Base-by-base conservation (phyloP, 306 rosid species). In the Potentilla sterilis region DNA sequence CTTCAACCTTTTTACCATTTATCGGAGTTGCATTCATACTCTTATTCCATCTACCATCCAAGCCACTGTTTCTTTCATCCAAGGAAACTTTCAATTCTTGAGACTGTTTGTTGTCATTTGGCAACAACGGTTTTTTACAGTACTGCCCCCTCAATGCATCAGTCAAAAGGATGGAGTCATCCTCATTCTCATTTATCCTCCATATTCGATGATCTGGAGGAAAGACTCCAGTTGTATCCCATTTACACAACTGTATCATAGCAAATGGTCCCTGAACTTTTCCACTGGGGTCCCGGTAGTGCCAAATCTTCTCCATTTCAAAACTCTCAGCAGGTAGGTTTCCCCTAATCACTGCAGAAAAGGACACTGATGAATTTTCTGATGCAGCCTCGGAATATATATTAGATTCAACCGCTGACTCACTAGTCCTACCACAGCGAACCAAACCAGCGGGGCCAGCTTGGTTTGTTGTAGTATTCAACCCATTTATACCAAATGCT, bases 211-310 rank as follows among this genome's bases (percentile, higher is more conserved):
- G 85, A 77, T 90, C 85, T 54, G 81, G 77, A 82, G 99, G 95
- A 81, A 96, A 92, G 82, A 52, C 80, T 35, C 97, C 96, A 72
- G 77, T 82, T 38, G 67, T 63, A 74, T 61, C 84, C 99, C 99
- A 96, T 79, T 88, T 91, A 64, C 80, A 86, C 81, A 96, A 80
- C 76, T 87, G 94, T 69, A 52, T 49, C 87, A 89, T 76, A 70
- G 91, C 76, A 85, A 92, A 92, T 52, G 97, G 99, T 63, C 99
- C 99, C 83, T 89, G 97, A 84, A 87, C 66, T 81, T 89, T 92
- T 80, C 98, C 98, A 79, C 85, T 43, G 21, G 96, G 96, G 79
- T 96, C 99, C 81, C 70, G 91, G 81, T 96, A 96, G 81, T 88
- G 87, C 99, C 99, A 96, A 19, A 82, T 70, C 64, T 65, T 85